Conservation (phyloP, 2,329 filamentous ascomycete genomes). For the Didymella exigua region DNA sequence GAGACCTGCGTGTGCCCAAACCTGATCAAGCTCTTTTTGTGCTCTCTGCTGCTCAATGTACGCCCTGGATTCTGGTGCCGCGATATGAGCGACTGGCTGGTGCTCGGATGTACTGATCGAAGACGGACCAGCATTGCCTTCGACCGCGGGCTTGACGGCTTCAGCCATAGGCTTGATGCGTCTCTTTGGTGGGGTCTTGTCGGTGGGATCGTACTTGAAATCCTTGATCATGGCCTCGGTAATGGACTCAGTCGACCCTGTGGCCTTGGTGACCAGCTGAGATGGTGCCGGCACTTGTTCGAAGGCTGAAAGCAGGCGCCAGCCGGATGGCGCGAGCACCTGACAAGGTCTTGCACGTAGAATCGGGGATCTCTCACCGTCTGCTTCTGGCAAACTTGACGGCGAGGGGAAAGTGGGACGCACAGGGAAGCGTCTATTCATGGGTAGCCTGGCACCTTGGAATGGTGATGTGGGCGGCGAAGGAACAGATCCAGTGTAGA, state of each 20-base stretch:
- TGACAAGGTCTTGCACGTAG: background rate
- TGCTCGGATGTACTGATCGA: no score
- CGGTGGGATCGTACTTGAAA: background rate
- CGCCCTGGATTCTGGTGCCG: no score
- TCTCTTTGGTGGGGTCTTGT: background rate
- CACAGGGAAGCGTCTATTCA: background rate
- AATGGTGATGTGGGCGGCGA: background rate
- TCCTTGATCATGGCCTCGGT: background rate
- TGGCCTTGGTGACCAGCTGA: background rate
- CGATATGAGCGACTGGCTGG: no score
- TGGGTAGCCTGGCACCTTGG: background rate
- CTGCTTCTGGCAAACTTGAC: background rate
- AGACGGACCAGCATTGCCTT: no score
- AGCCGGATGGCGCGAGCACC: background rate
- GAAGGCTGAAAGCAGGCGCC: background rate
- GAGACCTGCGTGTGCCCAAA: no score
- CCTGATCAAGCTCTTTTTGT: no score
- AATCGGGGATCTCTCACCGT: background rate
- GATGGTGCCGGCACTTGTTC: background rate
- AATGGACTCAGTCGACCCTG: background rate
- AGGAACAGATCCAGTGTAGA: background rate
- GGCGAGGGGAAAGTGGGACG: background rate
- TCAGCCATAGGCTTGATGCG: background rate
- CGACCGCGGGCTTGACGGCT: background rate
- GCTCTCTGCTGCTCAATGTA: no score